Percentiles rank a stretch among this genome's conserved stretches.
These are phyloP conservation scores for Globisporangium mamillatum DNA, from an alignment of 352 stramenopile genomes.

Conservation along the genomic window DNA sequence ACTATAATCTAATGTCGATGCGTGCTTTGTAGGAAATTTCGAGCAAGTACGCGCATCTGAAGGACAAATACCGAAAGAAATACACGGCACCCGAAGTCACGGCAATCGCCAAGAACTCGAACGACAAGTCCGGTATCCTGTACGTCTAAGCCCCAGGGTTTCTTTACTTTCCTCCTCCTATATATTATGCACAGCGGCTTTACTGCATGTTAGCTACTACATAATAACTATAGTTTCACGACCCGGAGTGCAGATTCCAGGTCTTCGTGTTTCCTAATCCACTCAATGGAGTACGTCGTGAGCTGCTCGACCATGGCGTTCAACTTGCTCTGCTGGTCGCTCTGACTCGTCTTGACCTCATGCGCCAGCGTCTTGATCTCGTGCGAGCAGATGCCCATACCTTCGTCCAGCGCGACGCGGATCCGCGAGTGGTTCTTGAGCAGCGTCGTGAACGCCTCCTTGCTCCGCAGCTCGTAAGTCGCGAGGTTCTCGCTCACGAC, in stretches of 20 bases:
- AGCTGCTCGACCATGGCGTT: conserved; percentile 35
- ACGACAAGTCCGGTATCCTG: conserved; percentile 20
- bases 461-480: conserved; percentile 38
- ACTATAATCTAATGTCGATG: too few relatives aligned
- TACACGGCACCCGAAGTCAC: conserved; percentile 46
- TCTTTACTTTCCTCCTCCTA: too few relatives aligned
- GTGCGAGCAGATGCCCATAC: conserved; percentile 54
- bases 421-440: conserved; percentile 56
- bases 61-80: conserved; percentile 78
- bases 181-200: too few relatives aligned
- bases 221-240: conserved; percentile 23
- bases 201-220: conserved; percentile 14
- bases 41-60: conserved; percentile 66
- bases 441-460: conserved; percentile 39
- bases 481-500: conserved; percentile 32
- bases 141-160: conserved; percentile 32
- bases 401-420: conserved; percentile 47
- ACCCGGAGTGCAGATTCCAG: conserved; percentile 37
- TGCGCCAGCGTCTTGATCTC: conserved; percentile 47
- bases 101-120: conserved; percentile 16
- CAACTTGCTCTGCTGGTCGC: conserved; percentile 36
- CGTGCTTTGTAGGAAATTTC: conserved; percentile 48
- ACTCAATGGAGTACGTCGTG: conserved; percentile 29
- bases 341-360: conserved; percentile 31
- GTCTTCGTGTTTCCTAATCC: conserved; percentile 31